These are phyloP conservation scores for Mycena vulgaris DNA, from an alignment of 768 basidiomycete genomes.

Conservation along the genomic window DNA sequence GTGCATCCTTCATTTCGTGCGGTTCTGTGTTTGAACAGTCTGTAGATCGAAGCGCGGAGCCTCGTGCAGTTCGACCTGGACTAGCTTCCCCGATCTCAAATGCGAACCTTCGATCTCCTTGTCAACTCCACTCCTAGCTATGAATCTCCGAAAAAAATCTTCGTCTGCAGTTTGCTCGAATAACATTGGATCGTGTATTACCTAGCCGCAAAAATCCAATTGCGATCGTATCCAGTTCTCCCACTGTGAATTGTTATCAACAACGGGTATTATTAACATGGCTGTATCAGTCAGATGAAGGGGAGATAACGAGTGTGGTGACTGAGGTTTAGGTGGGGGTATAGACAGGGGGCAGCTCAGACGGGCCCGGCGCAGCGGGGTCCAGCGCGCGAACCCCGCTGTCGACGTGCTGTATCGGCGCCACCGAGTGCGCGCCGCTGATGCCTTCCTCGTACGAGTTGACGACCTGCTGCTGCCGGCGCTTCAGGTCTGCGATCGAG, in stretches of 20 bases:
- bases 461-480: slow-evolving; percentile 37
- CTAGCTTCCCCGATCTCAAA: neutral
- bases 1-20: too few species aligned
- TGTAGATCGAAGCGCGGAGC: neutral
- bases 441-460: slow-evolving; percentile 35
- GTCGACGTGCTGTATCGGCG: slow-evolving; percentile 46
- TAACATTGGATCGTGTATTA: neutral
- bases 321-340: slow-evolving; percentile 41
- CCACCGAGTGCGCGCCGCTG: neutral
- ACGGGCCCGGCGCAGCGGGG: slow-evolving; percentile 19
- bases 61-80: neutral
- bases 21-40: too few species aligned
- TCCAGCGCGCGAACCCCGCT: slow-evolving; percentile 45
- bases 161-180: too few species aligned
- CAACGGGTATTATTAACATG: neutral
- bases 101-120: too few species aligned
- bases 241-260: too few species aligned
- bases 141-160: neutral
- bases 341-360: slow-evolving; percentile 53
- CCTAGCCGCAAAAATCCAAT: neutral
- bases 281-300: neutral
- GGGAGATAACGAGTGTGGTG: neutral
- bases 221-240: too few species aligned
- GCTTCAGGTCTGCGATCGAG: slow-evolving; percentile 39
- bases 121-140: too few species aligned